phyloP scores from a whole-genome alignment of 2,329 filamentous ascomycete genomes.

The Berkeleyomyces basicola region DNA sequence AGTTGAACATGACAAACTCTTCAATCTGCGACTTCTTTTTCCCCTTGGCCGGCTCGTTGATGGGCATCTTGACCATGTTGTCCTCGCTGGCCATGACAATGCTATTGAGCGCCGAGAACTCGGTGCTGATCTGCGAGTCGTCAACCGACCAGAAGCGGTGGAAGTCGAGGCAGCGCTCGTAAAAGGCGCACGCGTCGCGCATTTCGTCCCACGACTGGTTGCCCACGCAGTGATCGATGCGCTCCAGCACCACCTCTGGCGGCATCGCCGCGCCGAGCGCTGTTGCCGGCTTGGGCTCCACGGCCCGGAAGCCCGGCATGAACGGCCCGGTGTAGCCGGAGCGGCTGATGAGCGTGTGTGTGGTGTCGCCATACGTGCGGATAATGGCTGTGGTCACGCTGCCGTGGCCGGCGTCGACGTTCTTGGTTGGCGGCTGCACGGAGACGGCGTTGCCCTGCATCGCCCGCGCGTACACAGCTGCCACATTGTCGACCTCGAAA shows the following conservation, averaged over 20 bases:
- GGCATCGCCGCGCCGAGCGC: constrained; percentile 33
- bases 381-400: constrained; percentile 62
- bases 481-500: constrained; percentile 83
- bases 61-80: constrained; percentile 89
- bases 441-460: constrained; percentile 45
- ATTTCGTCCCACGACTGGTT: constrained; percentile 95
- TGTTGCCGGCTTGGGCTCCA: constrained; percentile 23
- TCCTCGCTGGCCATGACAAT: constrained; percentile 82
- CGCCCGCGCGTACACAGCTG: constrained; percentile 60
- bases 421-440: constrained; percentile 41
- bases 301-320: constrained; percentile 62
- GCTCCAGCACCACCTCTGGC: constrained; percentile 41
- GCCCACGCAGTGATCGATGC: constrained; percentile 91
- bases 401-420: constrained; percentile 44
- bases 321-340: constrained; percentile 56
- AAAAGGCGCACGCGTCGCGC: constrained; percentile 49
- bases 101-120: constrained; percentile 74
- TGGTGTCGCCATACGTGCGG: constrained; percentile 86
- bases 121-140: constrained; percentile 81
- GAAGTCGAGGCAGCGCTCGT: constrained; percentile 79
- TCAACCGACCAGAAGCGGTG: constrained; percentile 97
- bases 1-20: constrained; percentile 82
- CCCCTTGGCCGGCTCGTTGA: constrained; percentile 84
- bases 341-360: constrained; percentile 75
- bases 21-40: constrained; percentile 92